Evolutionary conservation across 257 asterid species (phyloP).

Genomic region (Nicotiana tabacum): DNA sequence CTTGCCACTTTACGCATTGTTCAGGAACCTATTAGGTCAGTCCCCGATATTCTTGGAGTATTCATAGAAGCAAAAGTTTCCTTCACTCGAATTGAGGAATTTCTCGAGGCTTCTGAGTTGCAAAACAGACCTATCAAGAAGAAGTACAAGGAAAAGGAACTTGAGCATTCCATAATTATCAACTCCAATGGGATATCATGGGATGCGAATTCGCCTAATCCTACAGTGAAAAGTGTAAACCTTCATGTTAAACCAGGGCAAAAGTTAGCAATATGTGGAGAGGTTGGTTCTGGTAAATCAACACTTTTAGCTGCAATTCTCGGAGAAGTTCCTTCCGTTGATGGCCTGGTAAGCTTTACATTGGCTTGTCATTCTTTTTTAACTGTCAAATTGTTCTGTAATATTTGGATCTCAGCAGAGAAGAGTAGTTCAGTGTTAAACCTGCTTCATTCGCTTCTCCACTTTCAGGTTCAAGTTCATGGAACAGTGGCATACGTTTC

Average conservation of each 20-base stretch:
- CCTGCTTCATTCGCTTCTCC: background rate
- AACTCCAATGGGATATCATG: conserved; percentile 25
- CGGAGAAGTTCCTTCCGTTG: conserved; percentile 32
- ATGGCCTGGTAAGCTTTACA: conserved; percentile 26
- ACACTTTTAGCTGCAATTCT: conserved; percentile 34
- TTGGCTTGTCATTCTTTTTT: background rate
- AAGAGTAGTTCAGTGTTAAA: background rate
- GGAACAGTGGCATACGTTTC: conserved; percentile 36
- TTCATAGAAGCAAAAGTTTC: conserved; percentile 38
- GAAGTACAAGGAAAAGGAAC: background rate
- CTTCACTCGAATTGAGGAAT: conserved; percentile 24
- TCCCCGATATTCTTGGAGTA: conserved; percentile 34
- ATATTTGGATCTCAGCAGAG: background rate
- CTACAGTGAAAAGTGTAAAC: conserved; percentile 14
- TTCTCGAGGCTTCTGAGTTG: conserved; percentile 36
- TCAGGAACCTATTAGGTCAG: conserved; percentile 34
- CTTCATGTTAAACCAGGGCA: conserved; percentile 28
- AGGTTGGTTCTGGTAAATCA: conserved; percentile 44
- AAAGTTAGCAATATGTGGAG: conserved; percentile 40
- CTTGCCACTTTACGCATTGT: conserved; percentile 34
- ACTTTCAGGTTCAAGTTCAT: conserved; percentile 29
- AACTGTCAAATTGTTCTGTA: background rate
- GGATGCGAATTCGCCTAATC: conserved; percentile 11
- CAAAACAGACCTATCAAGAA: conserved; percentile 6
- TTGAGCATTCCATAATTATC: conserved; percentile 14